These are phyloP conservation scores for Mortierella antarctica DNA, from an alignment of 192 early-diverging fungal genomes.

Conservation along the genomic window DNA sequence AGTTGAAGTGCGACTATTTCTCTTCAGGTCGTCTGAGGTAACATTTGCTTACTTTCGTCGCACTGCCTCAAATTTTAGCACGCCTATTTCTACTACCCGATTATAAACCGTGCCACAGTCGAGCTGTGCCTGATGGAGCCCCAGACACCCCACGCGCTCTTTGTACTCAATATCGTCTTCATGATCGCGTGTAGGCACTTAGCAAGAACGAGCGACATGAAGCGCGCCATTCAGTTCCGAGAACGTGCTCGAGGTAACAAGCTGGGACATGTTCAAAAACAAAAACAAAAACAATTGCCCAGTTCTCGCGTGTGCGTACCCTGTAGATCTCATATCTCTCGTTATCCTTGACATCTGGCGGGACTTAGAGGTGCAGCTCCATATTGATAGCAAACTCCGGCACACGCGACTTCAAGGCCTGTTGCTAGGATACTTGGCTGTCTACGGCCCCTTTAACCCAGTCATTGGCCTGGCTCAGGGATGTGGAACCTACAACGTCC, in stretches of 20 bases:
- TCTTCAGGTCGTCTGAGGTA: background rate
- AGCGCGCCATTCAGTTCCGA: constrained; percentile 31
- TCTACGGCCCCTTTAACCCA: constrained; percentile 12
- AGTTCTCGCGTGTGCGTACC: too few species aligned
- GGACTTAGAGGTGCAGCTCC: constrained; percentile 10
- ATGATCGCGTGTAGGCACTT: constrained; percentile 41
- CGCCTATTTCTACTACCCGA: constrained; percentile 29
- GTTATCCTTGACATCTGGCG: too few species aligned
- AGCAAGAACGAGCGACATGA: constrained; percentile 13
- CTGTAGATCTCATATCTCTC: too few species aligned
- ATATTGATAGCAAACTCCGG: constrained; percentile 7
- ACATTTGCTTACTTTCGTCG: background rate
- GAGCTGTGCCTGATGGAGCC: constrained; percentile 36
- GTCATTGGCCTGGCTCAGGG: background rate
- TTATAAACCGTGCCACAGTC: constrained; percentile 20
- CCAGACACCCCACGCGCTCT: constrained; percentile 12
- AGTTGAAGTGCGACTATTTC: background rate
- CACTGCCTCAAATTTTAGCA: background rate
- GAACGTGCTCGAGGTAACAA: constrained; percentile 31
- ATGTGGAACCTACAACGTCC: constrained; percentile 8
- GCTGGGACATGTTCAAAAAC: too few species aligned
- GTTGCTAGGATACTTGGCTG: constrained; percentile 9
- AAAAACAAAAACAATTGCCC: background rate
- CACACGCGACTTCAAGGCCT: constrained; percentile 5
- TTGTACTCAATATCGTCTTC: constrained; percentile 31